Base-by-base conservation (phyloP, 495 filamentous ascomycete genomes). In the Neurospora sp. region DNA sequence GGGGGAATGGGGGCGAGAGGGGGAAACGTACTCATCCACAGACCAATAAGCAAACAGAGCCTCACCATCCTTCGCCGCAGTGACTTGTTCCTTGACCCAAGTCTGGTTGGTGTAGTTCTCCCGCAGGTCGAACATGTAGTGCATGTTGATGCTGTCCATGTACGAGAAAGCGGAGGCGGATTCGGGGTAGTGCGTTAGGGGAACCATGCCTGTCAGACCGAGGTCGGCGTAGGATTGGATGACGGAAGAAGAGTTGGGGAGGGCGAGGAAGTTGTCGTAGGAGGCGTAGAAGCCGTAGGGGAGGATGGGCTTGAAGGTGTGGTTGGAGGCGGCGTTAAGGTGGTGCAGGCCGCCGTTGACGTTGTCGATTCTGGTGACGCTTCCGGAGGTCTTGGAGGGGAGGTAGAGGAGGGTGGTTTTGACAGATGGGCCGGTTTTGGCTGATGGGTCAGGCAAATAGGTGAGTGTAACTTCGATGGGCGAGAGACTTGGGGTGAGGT, bases 11-110 rank as follows among this genome's bases (percentile, higher is more conserved):
- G n/a, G n/a, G n/a, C n/a, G n/a, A n/a, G n/a, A n/a, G n/a, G n/a
- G n/a, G n/a, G n/a, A n/a, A n/a, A n/a, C n/a, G n/a, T n/a, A n/a
- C 81, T 93, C 90, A 73, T 93, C 91, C 4, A 85, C 88, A 0
- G 86, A 88, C 83, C 92, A 93, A 81, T 90, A 93, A 8, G 87
- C 83, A 23, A 91, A 86, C 5, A 92, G 79, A n/a, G 82, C 86
- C 8, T 84, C 85, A 14, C 83, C 83, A n/a, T 84, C 75, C 70
- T 85, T 85, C 39, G 89, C 84, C 2, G 27, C 77, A 7, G 83
- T 78, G 54, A 92, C 85, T 59, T 90, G 87, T 42, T 85, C 77
- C 8, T 77, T 76, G 1, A 92, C 85, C 27, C 83, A 80, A 1
- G 84, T 86, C 1, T 82, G 75, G 76, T 92, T 91, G 75, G 85